A percentile compares a stretch with the other conserved stretches of the same genome.
Evolutionary conservation across 805 yeast genomes (phyloP).

Genomic region (Candida ipomoeae): DNA sequence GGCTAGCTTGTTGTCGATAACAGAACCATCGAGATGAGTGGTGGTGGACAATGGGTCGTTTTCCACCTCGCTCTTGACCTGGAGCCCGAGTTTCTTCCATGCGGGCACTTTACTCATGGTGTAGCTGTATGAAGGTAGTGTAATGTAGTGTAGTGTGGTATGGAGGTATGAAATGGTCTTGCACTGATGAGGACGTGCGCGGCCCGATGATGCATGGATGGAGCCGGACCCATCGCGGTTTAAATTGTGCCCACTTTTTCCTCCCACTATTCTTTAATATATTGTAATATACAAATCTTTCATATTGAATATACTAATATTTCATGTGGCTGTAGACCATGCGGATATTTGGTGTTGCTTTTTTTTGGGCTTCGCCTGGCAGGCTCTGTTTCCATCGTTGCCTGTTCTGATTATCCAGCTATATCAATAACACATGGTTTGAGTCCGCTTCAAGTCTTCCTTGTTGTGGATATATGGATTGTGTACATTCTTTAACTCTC

Average conservation of each 20-base stretch:
- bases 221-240: slow-evolving; percentile 2
- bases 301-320: not conserved
- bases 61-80: slow-evolving; percentile 46
- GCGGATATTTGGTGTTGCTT: slow-evolving; percentile 16
- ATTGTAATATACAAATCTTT: not conserved
- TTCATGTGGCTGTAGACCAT: slow-evolving; percentile 4
- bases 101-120: slow-evolving; percentile 53
- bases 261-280: not conserved
- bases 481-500: slow-evolving; percentile 28
- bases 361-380: slow-evolving; percentile 5
- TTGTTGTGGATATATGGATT: slow-evolving; percentile 43
- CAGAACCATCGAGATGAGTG: slow-evolving; percentile 43
- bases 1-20: slow-evolving; percentile 39
- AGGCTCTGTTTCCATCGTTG: slow-evolving; percentile 6
- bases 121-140: too few species aligned
- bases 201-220: not conserved
- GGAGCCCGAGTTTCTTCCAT: slow-evolving; percentile 75
- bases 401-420: slow-evolving; percentile 27
- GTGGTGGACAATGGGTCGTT: slow-evolving; percentile 44
- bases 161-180: not conserved
- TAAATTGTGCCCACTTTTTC: not conserved
- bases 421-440: slow-evolving; percentile 41
- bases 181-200: slow-evolving; percentile 12
- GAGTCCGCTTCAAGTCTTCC: slow-evolving; percentile 39
- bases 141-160: not conserved